Evolutionary conservation across 2,329 filamentous ascomycete genomes (phyloP), one percentile per base, ranked within the genome.

Genomic region (Bipolaris zeicola): DNA sequence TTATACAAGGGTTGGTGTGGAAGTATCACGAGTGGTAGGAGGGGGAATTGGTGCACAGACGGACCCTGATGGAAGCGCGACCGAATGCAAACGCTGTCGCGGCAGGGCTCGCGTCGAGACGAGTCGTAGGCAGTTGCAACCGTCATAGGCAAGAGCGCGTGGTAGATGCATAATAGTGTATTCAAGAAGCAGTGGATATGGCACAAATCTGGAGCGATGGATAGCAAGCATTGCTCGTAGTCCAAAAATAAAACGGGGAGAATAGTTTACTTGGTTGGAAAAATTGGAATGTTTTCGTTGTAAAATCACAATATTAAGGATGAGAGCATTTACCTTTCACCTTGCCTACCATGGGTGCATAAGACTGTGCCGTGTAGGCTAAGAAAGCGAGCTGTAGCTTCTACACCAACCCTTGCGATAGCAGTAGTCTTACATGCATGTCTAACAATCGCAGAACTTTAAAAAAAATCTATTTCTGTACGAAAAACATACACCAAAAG

Each of bases 91-190:
- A 71, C 63, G 51, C 47, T 39, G 45, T 34, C 20, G 37, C 36
- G 57, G 66, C 63, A 70, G 53, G 68, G 51, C 61, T 66, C 47
- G 56, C 41, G 58, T 57, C 55, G 58, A 62, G 56, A 58, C 52
- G 26, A 47, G 41, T 50, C 11, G 50, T 44, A 26, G 55, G 52
- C 60, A 63, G 50, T 33, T 47, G 59, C 59, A 63, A 46, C 18
- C 14, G 52, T 50, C 50, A 50, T 33, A 49, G 57, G 47, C 8
- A 49, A 57, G 61, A 59, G 65, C 55, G 50, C 16, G 55, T 61
- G 14, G 7, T 28, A 28, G 26, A 28, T 28, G 18, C 18, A 22
- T 18, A 10, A 22, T 18, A 10, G 38, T 20, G 38, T 41, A 6
- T 11, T 28, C 49, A 44, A 39, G 55, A 24, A 28, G 45, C 16